Base-by-base conservation (phyloP, 2,329 filamentous ascomycete genomes). In the Trichoderma polysporum region DNA sequence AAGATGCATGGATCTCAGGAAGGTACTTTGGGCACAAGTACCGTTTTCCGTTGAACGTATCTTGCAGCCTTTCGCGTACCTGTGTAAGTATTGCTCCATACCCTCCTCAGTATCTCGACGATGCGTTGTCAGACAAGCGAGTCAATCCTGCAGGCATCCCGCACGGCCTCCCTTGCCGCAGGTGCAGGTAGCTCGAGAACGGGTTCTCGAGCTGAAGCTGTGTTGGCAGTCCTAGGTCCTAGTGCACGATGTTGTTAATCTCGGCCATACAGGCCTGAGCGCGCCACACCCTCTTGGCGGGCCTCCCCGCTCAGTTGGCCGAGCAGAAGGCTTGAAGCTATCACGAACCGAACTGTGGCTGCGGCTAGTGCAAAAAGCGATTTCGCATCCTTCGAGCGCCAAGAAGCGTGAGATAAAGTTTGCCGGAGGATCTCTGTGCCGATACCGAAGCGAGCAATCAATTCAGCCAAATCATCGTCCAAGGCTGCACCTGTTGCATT, bases 1-100 rank as follows among this genome's bases (percentile, higher is more conserved):
- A 39, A 31, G 62, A 66, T 58, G 39, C 53, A 50, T 66, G 62
- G 41, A 65, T 58, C 31, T 25, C 10, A 22, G 25, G 45, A 22
- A n/a, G 45, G 63, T 66, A 66, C 63, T 53, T 66, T 19, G 33
- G 54, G 31, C 63, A 41, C 45, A 66, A 52, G 63, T 66, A 66
- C 45, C 62, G n/a, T 31, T n/a, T 17, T 17, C 25, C 22, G n/a
- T 4, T 22, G 8, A n/a, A 19, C 41, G 41, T 45, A 45, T 19
- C 41, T 45, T 45, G 41, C 41, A 19, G 49, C 25, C n/a, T n/a
- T n/a, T n/a, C n/a, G n/a, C n/a, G n/a, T n/a, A n/a, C n/a, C n/a
- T n/a, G n/a, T n/a, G n/a, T n/a, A n/a, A n/a, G n/a, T n/a, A n/a
- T n/a, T n/a, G 27, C 15, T 27, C 49, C 49, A 25, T 15, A 37